Evolutionary conservation across 2,329 filamentous ascomycete genomes (phyloP).

Genomic region (Diaporthe vexans): DNA sequence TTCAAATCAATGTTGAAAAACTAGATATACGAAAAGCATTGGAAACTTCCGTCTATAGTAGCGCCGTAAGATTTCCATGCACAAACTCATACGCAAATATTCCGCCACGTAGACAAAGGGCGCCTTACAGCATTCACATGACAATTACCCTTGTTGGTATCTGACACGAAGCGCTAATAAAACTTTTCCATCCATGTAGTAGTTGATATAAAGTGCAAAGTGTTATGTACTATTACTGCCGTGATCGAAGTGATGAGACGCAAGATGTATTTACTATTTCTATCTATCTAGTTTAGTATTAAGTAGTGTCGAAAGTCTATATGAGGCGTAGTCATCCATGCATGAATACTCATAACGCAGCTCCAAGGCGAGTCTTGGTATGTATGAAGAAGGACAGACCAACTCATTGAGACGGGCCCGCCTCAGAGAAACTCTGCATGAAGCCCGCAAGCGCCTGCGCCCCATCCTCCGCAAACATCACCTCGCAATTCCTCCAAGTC

Average conservation of each 20-base stretch:
- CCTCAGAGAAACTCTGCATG: constrained; percentile 21
- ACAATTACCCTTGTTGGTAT: neutral
- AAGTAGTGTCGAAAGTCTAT: neutral
- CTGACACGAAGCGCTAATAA: neutral
- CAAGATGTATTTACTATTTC: neutral
- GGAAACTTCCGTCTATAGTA: too few species aligned
- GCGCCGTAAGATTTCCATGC: too few species aligned
- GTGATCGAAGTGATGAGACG: too few species aligned
- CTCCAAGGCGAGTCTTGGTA: neutral
- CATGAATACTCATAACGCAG: neutral
- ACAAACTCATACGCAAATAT: too few species aligned
- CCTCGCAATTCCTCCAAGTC: constrained; percentile 35
- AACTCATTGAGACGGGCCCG: neutral
- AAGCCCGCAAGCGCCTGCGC: constrained; percentile 33
- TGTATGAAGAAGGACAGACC: neutral
- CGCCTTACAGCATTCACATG: too few species aligned
- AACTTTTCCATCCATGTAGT: neutral
- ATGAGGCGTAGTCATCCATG: too few species aligned
- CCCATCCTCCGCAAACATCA: constrained; percentile 42
- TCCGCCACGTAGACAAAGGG: too few species aligned
- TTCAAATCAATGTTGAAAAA: too few species aligned
- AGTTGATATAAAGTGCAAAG: neutral
- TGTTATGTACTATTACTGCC: too few species aligned
- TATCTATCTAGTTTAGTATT: neutral
- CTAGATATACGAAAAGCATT: too few species aligned